Evolutionary conservation across 2,329 filamentous ascomycete species (phyloP), one percentile per base, ranked within the genome.

Genomic region (Hypomyces rosellus): DNA sequence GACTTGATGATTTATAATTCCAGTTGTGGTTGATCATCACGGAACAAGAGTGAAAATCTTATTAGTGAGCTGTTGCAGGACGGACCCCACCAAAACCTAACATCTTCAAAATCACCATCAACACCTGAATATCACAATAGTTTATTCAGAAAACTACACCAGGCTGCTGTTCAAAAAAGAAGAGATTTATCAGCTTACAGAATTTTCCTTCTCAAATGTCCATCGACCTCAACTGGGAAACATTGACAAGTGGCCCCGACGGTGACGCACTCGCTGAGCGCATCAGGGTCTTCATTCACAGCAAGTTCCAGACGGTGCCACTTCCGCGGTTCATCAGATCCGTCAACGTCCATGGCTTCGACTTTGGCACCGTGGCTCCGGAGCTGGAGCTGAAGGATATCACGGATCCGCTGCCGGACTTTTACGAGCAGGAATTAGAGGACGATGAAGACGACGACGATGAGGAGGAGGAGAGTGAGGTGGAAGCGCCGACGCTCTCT

Each of bases 321-420:
- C 79, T 99, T 43, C 93, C 93, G 52, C 88, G 90, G 63, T 96
- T 99, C 77, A 96, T 99, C 70, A 91, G 93, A 64, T 93, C 90
- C 22, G 93, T 99, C 60, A 86, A 89, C 49, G 91, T 96, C 38
- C 91, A 96, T 66, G 85, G 88, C 54, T 99, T 99, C 70, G 85
- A 92, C 56, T 96, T 99, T 66, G 93, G 93, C 44, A 82, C 76
- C 25, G 83, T 92, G 45, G 77, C 88, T 37, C 93, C 93, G 2
- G 81, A 88, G 59, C 80, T 99, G 39, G 89, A 95, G 64, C 85
- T 99, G 62, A 97, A 96, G 70, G 93, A 97, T 67, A 91, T 99
- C 54, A 95, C 92, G 60, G 91, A 99, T 65, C 93, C 93, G 2
- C 78, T 97, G 52, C 85, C 90, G 1, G 93, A 99, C 62, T 99